phyloP scores from a whole-genome alignment of 306 rosid species.

The Benincasa hispida region DNA sequence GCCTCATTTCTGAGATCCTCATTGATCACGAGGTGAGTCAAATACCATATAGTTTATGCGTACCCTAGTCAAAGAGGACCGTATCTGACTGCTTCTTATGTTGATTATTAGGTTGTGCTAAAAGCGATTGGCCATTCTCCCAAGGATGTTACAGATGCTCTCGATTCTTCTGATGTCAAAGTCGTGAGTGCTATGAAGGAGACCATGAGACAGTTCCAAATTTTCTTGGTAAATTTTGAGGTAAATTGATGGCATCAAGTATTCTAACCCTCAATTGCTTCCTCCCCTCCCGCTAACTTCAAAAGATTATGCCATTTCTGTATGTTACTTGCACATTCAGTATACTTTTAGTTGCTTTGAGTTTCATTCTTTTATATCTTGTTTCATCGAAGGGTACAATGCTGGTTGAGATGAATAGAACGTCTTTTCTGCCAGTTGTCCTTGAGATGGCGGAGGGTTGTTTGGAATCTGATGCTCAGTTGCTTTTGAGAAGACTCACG shows the following conservation, averaged over 20 bases:
- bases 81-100: not conserved
- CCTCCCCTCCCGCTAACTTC: not conserved
- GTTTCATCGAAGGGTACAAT: slow-evolving; percentile 49
- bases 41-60: not conserved
- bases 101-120: slow-evolving; percentile 49
- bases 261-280: not conserved
- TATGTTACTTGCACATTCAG: not conserved
- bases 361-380: not conserved
- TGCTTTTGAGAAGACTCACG: slow-evolving; percentile 62
- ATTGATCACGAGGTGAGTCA: slow-evolving; percentile 65
- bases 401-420: slow-evolving; percentile 46
- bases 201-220: slow-evolving; percentile 54
- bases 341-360: not conserved
- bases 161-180: slow-evolving; percentile 45
- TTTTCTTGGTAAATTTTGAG: slow-evolving; percentile 65
- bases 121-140: slow-evolving; percentile 70
- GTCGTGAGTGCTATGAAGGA: slow-evolving; percentile 42
- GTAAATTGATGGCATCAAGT: slow-evolving; percentile 16
- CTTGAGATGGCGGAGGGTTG: slow-evolving; percentile 76
- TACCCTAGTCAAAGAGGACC: not conserved
- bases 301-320: not conserved
- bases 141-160: slow-evolving; percentile 51
- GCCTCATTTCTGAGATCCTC: slow-evolving; percentile 71
- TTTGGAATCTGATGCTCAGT: slow-evolving; percentile 53
- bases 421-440: slow-evolving; percentile 43